These are phyloP conservation scores for Beauveria medogensis DNA, from an alignment of 2,329 filamentous ascomycete species.

Conservation along the genomic window DNA sequence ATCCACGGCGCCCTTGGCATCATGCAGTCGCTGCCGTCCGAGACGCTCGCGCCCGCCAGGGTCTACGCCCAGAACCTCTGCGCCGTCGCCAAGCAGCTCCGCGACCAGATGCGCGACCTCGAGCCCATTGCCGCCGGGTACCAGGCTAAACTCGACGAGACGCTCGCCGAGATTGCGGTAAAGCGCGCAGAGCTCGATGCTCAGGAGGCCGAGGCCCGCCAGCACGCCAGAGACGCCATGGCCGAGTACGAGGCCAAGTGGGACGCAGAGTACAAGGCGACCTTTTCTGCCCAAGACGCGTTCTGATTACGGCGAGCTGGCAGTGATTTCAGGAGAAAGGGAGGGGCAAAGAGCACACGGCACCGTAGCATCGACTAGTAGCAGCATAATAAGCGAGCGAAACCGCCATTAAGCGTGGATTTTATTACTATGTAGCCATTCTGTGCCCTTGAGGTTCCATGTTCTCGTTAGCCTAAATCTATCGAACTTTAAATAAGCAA, in stretches of 20 bases:
- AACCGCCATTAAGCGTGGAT: no score
- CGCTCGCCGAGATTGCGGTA: not conserved
- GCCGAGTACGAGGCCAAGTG: not conserved
- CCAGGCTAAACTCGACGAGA: not conserved
- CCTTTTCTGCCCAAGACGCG: not conserved
- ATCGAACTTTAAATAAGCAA: no score
- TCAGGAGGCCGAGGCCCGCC: not conserved
- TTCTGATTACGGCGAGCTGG: not conserved
- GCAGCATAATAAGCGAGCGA: no score
- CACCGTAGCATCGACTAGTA: no score
- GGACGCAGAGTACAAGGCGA: not conserved
- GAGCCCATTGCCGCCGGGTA: not conserved
- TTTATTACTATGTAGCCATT: no score
- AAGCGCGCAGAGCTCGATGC: not conserved
- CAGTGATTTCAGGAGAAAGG: no score
- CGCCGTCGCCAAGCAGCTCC: not conserved
- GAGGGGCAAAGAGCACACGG: no score
- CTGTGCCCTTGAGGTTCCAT: no score
- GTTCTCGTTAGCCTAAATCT: no score
- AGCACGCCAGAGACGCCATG: not conserved
- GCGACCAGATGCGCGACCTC: not conserved
- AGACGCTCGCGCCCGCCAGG: not conserved
- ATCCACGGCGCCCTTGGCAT: not conserved
- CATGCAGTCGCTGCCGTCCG: not conserved
- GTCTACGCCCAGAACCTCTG: not conserved